Base-by-base conservation (phyloP, 2,329 filamentous ascomycete genomes). In the Pestalotiopsis fici region DNA sequence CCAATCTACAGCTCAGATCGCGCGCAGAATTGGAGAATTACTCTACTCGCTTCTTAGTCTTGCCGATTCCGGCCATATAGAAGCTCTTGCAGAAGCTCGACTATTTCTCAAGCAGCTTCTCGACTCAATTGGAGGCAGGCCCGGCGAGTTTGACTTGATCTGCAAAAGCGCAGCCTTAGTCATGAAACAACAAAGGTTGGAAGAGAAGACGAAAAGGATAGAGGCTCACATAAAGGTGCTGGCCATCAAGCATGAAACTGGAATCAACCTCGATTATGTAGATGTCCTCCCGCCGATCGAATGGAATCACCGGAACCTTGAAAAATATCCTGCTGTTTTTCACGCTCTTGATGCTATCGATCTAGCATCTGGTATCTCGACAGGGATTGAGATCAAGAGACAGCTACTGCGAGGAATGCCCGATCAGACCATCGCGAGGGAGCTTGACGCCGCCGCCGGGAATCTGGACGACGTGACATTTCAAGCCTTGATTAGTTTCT, bases 31-130 rank as follows among this genome's bases (percentile, higher is more conserved):
- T 18, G 27, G 74, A 7, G 68, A 65, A n/a, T 69, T 71, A 64
- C 67, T 78, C 12, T 64, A 66, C 25, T 68, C 71, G 18, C 59
- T 77, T 21, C 64, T 77, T 5, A 69, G 74, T 13, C 69, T 77
- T 9, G 74, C 67, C 63, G 73, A 70, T 69, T 37, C 72, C 18
- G 71, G 72, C 23, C 69, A 68, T 23, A 37, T 54, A 67, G 18
- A 56, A 69, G 56, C 67, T 71, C 63, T 70, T 64, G 37, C 64
- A 59, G 11, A 55, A 68, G 54, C 59, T 3, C 25, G 37, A 27
- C 23, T 47, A 15, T 59, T 25, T 23, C 31, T 35, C 15, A 54
- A 4, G n/a, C 27, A 37, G 27, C 27, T 60, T 5, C 13, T 60
- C 25, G 15, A 35, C 27, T 37, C 27, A n/a, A 18, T 60, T 31